A percentile compares a stretch with the other conserved stretches of the same genome.
phyloP scores from a whole-genome alignment of 139 green algal species.

The Chlorokybus atmophyticus region DNA sequence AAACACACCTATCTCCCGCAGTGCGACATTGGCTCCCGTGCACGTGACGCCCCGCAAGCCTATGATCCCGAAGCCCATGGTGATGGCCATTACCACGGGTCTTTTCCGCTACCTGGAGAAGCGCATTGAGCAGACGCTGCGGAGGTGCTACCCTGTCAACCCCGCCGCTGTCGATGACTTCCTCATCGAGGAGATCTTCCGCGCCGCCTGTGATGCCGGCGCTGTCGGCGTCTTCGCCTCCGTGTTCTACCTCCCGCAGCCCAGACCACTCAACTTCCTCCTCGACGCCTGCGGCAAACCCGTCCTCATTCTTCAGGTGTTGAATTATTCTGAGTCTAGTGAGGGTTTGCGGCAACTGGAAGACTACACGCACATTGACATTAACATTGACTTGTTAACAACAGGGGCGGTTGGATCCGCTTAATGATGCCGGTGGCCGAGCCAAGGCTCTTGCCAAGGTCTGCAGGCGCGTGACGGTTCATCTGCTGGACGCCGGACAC shows the following conservation, averaged over 20 bases:
- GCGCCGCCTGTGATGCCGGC: constrained; percentile 43
- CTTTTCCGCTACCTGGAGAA: constrained; percentile 12
- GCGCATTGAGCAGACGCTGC: constrained; percentile 5
- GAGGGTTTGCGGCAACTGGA: too few relatives aligned
- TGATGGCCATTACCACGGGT: too few relatives aligned
- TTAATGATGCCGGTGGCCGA: constrained; percentile 60
- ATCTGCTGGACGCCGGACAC: constrained; percentile 6
- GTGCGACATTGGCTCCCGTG: too few relatives aligned
- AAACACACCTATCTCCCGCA: too few relatives aligned
- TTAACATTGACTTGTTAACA: not conserved
- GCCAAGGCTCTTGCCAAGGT: too few relatives aligned
- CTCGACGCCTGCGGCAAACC: constrained; percentile 51
- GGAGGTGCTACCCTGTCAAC: constrained; percentile 11
- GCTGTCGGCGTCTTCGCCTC: constrained; percentile 47
- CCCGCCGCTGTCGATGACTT: not conserved
- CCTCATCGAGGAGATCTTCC: constrained; percentile 60
- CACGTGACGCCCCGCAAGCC: too few relatives aligned
- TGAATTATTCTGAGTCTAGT: not conserved
- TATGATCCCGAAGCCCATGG: too few relatives aligned
- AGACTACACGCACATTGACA: too few relatives aligned
- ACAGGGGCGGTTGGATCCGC: constrained; percentile 47
- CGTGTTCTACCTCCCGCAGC: constrained; percentile 76
- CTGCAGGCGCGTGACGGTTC: constrained; percentile 18
- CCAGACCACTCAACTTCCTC: constrained; percentile 65
- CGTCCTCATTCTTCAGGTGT: constrained; percentile 42